phyloP scores from a whole-genome alignment of 495 filamentous ascomycete species.

The Penicillium flavigenum region DNA sequence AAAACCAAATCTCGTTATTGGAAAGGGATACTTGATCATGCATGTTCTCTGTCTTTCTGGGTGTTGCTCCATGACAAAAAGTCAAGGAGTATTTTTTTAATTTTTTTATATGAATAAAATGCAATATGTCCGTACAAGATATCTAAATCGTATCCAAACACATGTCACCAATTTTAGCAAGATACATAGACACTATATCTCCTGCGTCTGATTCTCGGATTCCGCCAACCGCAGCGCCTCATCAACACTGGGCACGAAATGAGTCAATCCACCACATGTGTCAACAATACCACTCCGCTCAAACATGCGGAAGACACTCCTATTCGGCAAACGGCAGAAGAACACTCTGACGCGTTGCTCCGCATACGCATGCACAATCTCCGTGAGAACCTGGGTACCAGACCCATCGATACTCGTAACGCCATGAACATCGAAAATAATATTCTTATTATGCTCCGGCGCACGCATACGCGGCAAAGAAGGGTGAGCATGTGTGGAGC shows the following conservation, averaged over 20 bases:
- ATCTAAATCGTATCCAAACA: not conserved
- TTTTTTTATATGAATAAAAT: not conserved
- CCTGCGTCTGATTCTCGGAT: constrained; percentile 47
- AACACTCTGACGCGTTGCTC: constrained; percentile 75
- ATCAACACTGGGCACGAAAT: constrained; percentile 81
- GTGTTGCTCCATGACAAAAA: not conserved
- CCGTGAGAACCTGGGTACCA: constrained; percentile 83
- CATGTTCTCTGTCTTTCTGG: not conserved
- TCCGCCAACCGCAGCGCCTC: constrained; percentile 81
- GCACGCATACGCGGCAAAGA: constrained; percentile 74
- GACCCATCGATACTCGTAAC: constrained; percentile 91
- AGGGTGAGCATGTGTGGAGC: constrained; percentile 78
- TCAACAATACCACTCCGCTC: constrained; percentile 80
- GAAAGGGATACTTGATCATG: not conserved
- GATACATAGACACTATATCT: constrained; percentile 14
- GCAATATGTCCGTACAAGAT: constrained; percentile 6
- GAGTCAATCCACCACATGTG: constrained; percentile 64
- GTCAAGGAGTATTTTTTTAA: not conserved
- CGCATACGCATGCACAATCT: constrained; percentile 80
- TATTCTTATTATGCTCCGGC: constrained; percentile 74
- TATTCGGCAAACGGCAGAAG: constrained; percentile 76
- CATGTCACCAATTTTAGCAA: not conserved
- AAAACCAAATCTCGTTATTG: not conserved
- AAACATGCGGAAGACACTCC: constrained; percentile 70
- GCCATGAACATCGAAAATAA: constrained; percentile 96